These are phyloP conservation scores for Hydnomerulius pinastri DNA, from an alignment of 768 basidiomycete genomes.

Conservation along the genomic window DNA sequence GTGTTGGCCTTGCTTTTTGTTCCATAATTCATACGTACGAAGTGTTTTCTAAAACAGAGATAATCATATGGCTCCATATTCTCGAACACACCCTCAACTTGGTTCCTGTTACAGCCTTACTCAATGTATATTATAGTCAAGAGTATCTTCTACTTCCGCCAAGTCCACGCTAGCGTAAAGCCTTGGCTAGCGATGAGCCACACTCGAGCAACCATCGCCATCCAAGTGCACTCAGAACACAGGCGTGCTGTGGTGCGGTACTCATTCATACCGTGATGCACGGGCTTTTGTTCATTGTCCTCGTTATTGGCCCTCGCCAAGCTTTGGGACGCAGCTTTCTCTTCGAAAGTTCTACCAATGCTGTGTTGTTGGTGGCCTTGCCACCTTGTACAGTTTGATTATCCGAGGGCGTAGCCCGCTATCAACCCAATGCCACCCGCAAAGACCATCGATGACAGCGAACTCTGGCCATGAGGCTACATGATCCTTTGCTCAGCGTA, in stretches of 20 bases:
- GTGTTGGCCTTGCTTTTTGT: background rate
- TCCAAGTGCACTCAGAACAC: background rate
- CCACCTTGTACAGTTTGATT: background rate
- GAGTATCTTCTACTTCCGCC: background rate
- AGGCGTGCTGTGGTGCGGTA: background rate
- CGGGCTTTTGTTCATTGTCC: background rate
- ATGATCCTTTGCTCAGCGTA: slow-evolving; percentile 3
- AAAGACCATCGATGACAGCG: background rate
- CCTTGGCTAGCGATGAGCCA: background rate
- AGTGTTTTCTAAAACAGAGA: too few relatives aligned
- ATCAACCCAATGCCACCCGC: background rate
- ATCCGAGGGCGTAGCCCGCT: background rate
- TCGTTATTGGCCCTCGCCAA: background rate
- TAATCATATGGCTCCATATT: too few relatives aligned
- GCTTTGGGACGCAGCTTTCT: too few relatives aligned
- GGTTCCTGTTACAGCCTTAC: too few relatives aligned
- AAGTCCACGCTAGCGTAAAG: background rate
- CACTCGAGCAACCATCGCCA: too few relatives aligned
- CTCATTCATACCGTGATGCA: slow-evolving; percentile 1
- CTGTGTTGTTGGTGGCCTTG: background rate
- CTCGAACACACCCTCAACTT: too few relatives aligned
- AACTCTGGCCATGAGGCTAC: background rate
- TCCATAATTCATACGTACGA: background rate
- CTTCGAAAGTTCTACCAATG: too few relatives aligned
- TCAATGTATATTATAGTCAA: background rate